These are phyloP conservation scores for Aspergillus oerlinghausenensis DNA, from an alignment of 2,329 filamentous ascomycete genomes.

Conservation along the genomic window DNA sequence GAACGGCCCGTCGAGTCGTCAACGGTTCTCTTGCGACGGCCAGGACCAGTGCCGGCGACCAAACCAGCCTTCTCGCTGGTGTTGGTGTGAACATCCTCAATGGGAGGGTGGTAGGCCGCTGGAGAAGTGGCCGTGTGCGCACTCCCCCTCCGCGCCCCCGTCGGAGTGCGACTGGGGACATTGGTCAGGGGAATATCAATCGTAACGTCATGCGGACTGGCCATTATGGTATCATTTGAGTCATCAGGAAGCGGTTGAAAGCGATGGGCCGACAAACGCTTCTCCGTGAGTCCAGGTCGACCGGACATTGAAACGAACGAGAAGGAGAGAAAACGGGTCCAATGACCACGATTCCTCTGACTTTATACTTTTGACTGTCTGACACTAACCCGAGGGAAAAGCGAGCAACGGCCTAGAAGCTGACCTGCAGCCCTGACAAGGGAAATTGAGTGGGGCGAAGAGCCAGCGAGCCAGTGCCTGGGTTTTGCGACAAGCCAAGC, in stretches of 20 bases:
- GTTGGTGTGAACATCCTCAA: constrained; percentile 20
- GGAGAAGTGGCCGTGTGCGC: constrained; percentile 29
- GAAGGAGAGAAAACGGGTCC: neutral
- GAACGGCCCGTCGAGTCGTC: constrained; percentile 28
- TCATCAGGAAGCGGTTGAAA: constrained; percentile 40
- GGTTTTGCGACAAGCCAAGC: neutral
- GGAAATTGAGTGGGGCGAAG: neutral
- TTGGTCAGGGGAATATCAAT: constrained; percentile 60
- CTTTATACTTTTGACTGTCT: neutral
- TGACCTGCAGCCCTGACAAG: neutral
- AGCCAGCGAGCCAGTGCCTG: neutral
- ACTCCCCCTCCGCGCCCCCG: constrained; percentile 40
- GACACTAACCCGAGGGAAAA: neutral
- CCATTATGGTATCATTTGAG: constrained; percentile 42
- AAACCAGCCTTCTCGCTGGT: constrained; percentile 29
- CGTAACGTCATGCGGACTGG: constrained; percentile 49
- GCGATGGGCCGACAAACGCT: constrained; percentile 42
- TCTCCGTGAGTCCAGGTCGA: constrained; percentile 33
- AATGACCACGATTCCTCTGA: neutral
- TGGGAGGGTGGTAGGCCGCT: constrained; percentile 25
- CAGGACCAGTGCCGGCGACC: constrained; percentile 20
- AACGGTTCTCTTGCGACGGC: constrained; percentile 31
- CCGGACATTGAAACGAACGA: constrained; percentile 26
- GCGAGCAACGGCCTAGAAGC: neutral
- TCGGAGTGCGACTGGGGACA: constrained; percentile 47